Percentiles rank a stretch among this genome's conserved stretches.
Conservation (phyloP, 2,329 filamentous ascomycete species). For the Phaeosphaeria sp. region DNA sequence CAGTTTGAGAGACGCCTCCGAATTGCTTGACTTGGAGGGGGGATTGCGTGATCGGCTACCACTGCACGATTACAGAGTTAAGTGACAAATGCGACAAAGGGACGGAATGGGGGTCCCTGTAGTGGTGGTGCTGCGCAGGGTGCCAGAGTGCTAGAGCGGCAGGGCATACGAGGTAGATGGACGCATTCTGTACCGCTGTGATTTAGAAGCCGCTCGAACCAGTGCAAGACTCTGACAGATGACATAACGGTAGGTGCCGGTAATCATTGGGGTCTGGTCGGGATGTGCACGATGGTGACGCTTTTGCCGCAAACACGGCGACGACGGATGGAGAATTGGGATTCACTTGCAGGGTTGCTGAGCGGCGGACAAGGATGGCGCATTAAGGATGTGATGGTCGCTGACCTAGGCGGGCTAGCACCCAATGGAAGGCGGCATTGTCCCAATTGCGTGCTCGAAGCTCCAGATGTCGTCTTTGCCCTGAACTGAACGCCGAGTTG, state of each 20-base stretch:
- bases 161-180: constrained; percentile 2
- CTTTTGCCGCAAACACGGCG: constrained; percentile 20
- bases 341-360: constrained; percentile 28
- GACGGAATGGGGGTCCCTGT: constrained; percentile 1
- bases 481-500: constrained; percentile 9
- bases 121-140: constrained; percentile 6
- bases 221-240: constrained; percentile 21
- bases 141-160: constrained; percentile 7
- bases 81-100: background rate
- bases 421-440: constrained; percentile 27
- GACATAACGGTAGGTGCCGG: constrained; percentile 28
- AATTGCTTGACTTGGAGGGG: constrained; percentile 30
- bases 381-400: constrained; percentile 26
- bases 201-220: constrained; percentile 10
- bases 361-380: constrained; percentile 35
- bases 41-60: constrained; percentile 34
- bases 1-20: constrained; percentile 16
- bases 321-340: constrained; percentile 20
- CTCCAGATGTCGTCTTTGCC: constrained; percentile 39
- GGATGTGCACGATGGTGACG: constrained; percentile 12
- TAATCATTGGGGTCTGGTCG: constrained; percentile 4
- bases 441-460: constrained; percentile 44
- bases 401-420: constrained; percentile 13
- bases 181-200: constrained; percentile 1
- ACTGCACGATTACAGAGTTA: constrained; percentile 3